Base-by-base conservation (phyloP, 2,329 filamentous ascomycete species). In the Penicillium sp. region DNA sequence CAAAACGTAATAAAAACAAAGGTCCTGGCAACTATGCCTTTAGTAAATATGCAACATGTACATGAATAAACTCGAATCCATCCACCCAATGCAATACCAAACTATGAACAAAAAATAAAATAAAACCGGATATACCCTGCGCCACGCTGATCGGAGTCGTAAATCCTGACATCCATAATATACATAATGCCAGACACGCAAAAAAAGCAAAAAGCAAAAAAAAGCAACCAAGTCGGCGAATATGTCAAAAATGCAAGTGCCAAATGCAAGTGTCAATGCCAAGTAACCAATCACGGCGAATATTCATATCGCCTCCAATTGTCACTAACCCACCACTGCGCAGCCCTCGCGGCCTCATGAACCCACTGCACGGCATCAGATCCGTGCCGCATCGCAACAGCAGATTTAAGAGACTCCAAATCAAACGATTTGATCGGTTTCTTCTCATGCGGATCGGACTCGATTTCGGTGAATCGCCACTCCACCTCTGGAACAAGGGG, bases 401-500 rank as follows among this genome's bases (percentile, higher is more conserved):
- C 60, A 7, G 67, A 61, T 3, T 62, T 52, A 4, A 78, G 58
- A 19, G 67, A 60, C 1, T 60, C 35, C 7, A 73, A 54, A 16
- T 72, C 64, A 57, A 73, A 74, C 16, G 69, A 65, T 42, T 73
- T 73, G 9, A 75, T 61, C 1, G 69, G 59, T 4, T 70, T 48
- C 4, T 65, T 50, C 57, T 78, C 77, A 33, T 70, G 57, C 2
- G 75, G 74, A 50, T 78, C 76, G 1, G 54, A 62, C 1, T 61
- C 63, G 9, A 71, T 61, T 31, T 77, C 64, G 1, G 72, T 74
- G 62, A 78, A 78, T 31, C 64, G 58, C 59, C 68, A 75, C 27
- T 67, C 63, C 8, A 80, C 89, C 52, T 91, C 90, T 72, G 96
- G 90, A 68, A 90, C 85, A 67, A 93, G 87, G 3, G 90, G 87